Evolutionary conservation across 352 stramenopile species (phyloP), one percentile per base, ranked within the genome.

Genomic region (Globisporangium yorkense): DNA sequence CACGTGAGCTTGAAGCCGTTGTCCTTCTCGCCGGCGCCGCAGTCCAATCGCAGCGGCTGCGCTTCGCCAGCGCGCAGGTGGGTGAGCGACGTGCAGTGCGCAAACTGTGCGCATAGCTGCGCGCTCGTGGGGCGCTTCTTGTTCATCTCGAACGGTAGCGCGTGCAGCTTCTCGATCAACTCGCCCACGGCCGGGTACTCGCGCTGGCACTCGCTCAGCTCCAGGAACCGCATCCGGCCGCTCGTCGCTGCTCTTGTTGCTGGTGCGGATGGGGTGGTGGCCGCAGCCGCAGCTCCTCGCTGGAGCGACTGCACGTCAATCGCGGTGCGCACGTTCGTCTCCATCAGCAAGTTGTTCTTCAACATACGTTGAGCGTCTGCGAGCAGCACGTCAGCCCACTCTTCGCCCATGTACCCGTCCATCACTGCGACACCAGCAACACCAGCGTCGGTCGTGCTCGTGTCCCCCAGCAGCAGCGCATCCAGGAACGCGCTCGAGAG

Each of bases 71-170:
- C 20, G 37, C 67, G 54, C 7, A 92, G 35, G 9, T 84, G 65
- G 2, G 89, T 68, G 2, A 92, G 31, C 9, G 71, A 73, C 27
- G 80, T 88, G 27, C 64, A 85, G 48, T 84, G 81, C 4, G 79
- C 66, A 55, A 92, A 90, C 53, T 87, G 79, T 1, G 84, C 77
- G 59, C 80, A 92, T 15, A 92, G 54, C 21, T 76, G 67, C 21
- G 68, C 65, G 0, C 61, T 62, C 8, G 67, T 49, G 0, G 68
- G 62, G 2, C 67, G 65, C 54, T 94, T 94, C 20, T 59, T 65
- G 57, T 96, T 96, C 65, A 96, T 84, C 56, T 95, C 85, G 52
- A 75, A 89, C 5, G 87, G 80, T 21, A 96, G 56, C 4, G 79
- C 80, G 48, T 91, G 77, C 21, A 95, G 50, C 41, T 88, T 89